Percentiles rank a stretch among this genome's conserved stretches.
Evolutionary conservation across 2,329 filamentous ascomycete species (phyloP).

Genomic region (Fusarium pseudonygamai): DNA sequence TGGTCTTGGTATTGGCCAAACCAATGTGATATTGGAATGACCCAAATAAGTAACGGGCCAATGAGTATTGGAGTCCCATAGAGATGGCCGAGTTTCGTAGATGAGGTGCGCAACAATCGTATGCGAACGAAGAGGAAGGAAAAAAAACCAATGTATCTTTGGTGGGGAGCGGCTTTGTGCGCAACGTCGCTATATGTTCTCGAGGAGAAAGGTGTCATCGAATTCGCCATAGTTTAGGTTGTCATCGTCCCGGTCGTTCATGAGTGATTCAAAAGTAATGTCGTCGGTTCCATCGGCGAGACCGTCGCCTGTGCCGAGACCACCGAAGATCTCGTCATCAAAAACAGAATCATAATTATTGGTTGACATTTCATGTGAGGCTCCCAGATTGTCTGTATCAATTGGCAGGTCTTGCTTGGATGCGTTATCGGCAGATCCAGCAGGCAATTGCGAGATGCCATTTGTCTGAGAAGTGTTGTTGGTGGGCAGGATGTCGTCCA

Average conservation of each 20-base stretch:
- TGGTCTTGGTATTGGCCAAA: background rate
- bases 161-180: background rate
- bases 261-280: constrained; percentile 62
- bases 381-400: constrained; percentile 8
- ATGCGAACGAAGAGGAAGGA: background rate
- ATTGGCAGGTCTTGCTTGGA: constrained; percentile 18
- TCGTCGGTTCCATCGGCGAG: constrained; percentile 47
- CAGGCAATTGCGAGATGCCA: constrained; percentile 3
- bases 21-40: background rate
- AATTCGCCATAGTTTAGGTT: constrained; percentile 55
- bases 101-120: background rate
- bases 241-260: constrained; percentile 50
- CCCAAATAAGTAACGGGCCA: background rate
- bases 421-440: constrained; percentile 15
- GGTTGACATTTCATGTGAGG: constrained; percentile 31
- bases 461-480: constrained; percentile 31
- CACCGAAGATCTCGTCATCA: constrained; percentile 54
- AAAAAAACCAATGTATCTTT: background rate
- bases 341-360: constrained; percentile 46
- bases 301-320: constrained; percentile 51
- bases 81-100: background rate
- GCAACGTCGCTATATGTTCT: constrained; percentile 30
- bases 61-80: background rate
- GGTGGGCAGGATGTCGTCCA: constrained; percentile 46
- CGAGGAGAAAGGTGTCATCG: constrained; percentile 57